These are phyloP conservation scores for Annulohypoxylon nitens DNA, from an alignment of 495 filamentous ascomycete genomes.

Conservation along the genomic window DNA sequence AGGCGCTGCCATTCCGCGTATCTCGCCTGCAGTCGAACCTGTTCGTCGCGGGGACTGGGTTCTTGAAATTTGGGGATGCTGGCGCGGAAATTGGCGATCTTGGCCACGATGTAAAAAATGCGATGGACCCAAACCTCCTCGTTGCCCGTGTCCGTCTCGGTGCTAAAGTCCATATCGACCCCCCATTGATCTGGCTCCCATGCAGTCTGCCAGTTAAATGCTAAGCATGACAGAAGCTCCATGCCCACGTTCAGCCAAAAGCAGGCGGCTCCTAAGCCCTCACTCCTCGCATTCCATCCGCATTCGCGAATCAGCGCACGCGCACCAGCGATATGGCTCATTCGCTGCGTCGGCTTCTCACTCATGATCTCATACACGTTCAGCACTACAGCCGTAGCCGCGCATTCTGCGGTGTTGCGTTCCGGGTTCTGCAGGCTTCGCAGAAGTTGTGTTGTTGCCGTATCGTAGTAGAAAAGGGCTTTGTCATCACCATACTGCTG, in stretches of 20 bases:
- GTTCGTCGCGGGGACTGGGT: slow-evolving; percentile 69
- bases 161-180: slow-evolving; percentile 81
- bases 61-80: slow-evolving; percentile 72
- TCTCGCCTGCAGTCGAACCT: slow-evolving; percentile 71
- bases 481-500: slow-evolving; percentile 83
- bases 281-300: slow-evolving; percentile 84
- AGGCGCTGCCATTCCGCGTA: slow-evolving; percentile 83
- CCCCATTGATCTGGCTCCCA: slow-evolving; percentile 97
- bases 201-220: slow-evolving; percentile 87
- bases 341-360: slow-evolving; percentile 76
- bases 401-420: slow-evolving; percentile 86
- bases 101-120: slow-evolving; percentile 91
- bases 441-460: slow-evolving; percentile 79
- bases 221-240: slow-evolving; percentile 88
- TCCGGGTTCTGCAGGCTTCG: slow-evolving; percentile 81
- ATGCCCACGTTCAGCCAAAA: slow-evolving; percentile 95
- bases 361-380: slow-evolving; percentile 95
- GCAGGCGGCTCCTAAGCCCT: slow-evolving; percentile 86
- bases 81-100: slow-evolving; percentile 85
- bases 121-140: slow-evolving; percentile 94
- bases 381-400: slow-evolving; percentile 87
- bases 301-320: slow-evolving; percentile 92
- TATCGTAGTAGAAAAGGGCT: slow-evolving; percentile 84
- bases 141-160: slow-evolving; percentile 55
- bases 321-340: slow-evolving; percentile 89